Base-by-base conservation (phyloP, 768 basidiomycete genomes). In the Podaxis sp. region DNA sequence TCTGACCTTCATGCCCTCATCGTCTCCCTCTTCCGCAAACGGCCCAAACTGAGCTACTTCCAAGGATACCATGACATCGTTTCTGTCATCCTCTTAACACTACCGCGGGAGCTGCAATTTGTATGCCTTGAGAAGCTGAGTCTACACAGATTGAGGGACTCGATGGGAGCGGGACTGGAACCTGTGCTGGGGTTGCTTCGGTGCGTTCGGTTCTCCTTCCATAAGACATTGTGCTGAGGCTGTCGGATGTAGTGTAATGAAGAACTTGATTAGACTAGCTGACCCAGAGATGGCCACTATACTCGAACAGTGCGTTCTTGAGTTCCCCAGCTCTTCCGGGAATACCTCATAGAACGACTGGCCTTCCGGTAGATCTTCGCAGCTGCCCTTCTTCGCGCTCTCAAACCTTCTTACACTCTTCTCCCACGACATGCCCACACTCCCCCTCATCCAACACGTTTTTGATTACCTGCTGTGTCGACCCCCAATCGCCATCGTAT, bases 61-160 rank as follows among this genome's bases (percentile, higher is more conserved):
- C 92, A 94, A 87, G 95, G 95, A 48, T 96, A 91, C 72, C 95
- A 97, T 68, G 95, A 97, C 68, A 93, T 98, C 46, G 79, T 93
- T 21, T 90, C 92, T 0, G 93, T 97, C 11, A 62, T 97, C 3
- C 87, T 86, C 65, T 78, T 94, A 35, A 92, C 90, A 0, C 74
- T 93, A 4, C 89, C 89, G 2, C 71, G 71, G 25, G 82, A 85
- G 47, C 65, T 84, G 23, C 88, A 82, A 47, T 70, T 87, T 0
- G 71, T 73, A 2, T 86, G 83, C 51, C 79, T 79, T 5, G 91
- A 93, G 74, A 86, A 90, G 65, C 66, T 94, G 36, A 92, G 90
- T 67, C 71, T 94, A 36, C 85, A 91, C 52, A 71, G 93, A 18
- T 77, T 95, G 4, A 78, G 95, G 58, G 95, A 98, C 72, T 87